Conservation (phyloP, 1,284 basidiomycete genomes). For the Microbotryomycetes sp. region DNA sequence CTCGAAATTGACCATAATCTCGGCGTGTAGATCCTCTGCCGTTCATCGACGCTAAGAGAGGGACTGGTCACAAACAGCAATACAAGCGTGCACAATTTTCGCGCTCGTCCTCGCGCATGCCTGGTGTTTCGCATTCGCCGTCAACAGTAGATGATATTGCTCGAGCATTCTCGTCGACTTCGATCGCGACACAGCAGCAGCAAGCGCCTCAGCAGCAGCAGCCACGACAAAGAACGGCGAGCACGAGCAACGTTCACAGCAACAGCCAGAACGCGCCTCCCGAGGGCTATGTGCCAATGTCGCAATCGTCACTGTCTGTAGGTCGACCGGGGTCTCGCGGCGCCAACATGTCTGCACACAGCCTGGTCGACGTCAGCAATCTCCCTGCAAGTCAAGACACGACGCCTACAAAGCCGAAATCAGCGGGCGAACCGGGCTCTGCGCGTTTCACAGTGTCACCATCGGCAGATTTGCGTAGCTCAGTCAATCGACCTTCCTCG, state of each 20-base stretch:
- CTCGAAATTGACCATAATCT: constrained; percentile 1
- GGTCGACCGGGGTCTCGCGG: not conserved
- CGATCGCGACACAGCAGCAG: not conserved
- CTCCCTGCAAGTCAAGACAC: not conserved
- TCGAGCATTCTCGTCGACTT: not conserved
- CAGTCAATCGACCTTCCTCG: not conserved
- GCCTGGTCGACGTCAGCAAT: not conserved
- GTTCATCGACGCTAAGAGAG: constrained; percentile 59
- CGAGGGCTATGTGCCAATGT: not conserved
- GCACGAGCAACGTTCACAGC: not conserved
- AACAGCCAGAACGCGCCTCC: not conserved
- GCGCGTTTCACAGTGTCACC: not conserved
- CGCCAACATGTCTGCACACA: not conserved
- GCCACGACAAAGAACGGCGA: not conserved
- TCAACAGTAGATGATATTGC: constrained; percentile 26
- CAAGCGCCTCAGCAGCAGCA: not conserved
- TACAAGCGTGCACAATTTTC: constrained; percentile 51
- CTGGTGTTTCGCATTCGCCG: constrained; percentile 24
- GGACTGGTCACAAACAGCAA: constrained; percentile 40
- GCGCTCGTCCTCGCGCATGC: constrained; percentile 47
- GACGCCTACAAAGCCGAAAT: constrained; percentile 9
- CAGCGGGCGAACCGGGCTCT: not conserved
- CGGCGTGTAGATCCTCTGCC: constrained; percentile 55
- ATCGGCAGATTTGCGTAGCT: not conserved
- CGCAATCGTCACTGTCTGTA: not conserved